Percentiles rank a stretch among this genome's conserved stretches.
Conservation (phyloP, 176 grass and related monocot species). For the Pontederia paniculata region DNA sequence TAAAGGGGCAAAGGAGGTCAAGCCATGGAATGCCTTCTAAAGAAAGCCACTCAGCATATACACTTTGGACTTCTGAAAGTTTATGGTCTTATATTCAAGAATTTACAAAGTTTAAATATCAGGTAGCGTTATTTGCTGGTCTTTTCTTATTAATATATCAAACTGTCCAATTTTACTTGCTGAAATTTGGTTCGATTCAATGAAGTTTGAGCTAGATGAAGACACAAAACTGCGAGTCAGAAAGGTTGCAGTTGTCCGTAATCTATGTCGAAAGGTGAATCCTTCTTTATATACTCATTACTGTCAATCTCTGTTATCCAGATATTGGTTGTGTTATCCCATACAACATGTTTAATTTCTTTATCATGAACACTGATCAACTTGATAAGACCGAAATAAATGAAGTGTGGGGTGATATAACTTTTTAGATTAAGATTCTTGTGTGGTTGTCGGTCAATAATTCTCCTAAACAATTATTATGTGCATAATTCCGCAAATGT, state of each 20-base stretch:
- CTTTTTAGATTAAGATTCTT: too few relatives aligned
- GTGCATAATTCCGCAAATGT: too few relatives aligned
- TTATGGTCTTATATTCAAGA: slow-evolving; percentile 69
- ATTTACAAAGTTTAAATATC: slow-evolving; percentile 80
- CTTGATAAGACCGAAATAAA: too few relatives aligned
- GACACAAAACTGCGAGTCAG: slow-evolving; percentile 49
- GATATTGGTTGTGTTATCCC: too few relatives aligned
- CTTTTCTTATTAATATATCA: slow-evolving; percentile 13
- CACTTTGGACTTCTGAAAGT: slow-evolving; percentile 46
- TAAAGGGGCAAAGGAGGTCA: slow-evolving; percentile 34
- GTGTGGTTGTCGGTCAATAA: too few relatives aligned
- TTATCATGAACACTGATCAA: too few relatives aligned
- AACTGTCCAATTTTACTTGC: slow-evolving; percentile 5
- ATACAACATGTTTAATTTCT: too few relatives aligned
- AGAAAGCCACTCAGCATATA: slow-evolving; percentile 34
- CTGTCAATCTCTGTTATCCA: too few relatives aligned
- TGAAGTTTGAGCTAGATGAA: slow-evolving; percentile 75
- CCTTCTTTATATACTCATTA: neutral
- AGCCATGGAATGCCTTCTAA: slow-evolving; percentile 34
- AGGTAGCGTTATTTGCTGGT: slow-evolving; percentile 28
- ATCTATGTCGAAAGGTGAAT: slow-evolving; percentile 89
- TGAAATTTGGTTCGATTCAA: slow-evolving; percentile 8
- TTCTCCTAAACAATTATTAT: too few relatives aligned
- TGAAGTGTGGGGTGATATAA: too few relatives aligned
- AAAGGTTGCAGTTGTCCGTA: slow-evolving; percentile 61